Conservation (phyloP, 2,329 filamentous ascomycete species). For the Talaromyces pinophilus region DNA sequence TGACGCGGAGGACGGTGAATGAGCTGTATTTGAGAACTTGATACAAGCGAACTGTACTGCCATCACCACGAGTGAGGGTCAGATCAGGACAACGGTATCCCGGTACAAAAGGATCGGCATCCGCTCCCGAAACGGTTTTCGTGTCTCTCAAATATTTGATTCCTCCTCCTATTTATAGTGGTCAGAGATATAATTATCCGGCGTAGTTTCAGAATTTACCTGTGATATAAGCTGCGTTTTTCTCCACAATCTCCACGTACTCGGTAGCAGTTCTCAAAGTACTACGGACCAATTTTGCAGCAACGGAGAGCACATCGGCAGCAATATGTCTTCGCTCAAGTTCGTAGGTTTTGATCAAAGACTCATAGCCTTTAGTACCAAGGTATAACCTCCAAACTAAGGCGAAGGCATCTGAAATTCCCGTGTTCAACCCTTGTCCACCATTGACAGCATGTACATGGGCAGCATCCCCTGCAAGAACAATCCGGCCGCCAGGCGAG, state of each 20-base stretch:
- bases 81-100: constrained; percentile 16
- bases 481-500: constrained; percentile 3
- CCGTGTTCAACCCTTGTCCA: constrained; percentile 20
- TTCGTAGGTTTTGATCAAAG: constrained; percentile 15
- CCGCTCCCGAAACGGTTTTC: constrained; percentile 2
- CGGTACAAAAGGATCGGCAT: constrained; percentile 7
- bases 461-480: constrained; percentile 18
- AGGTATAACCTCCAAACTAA: constrained; percentile 11
- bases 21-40: constrained; percentile 7
- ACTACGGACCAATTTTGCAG: constrained; percentile 14
- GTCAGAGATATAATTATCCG: neutral
- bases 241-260: constrained; percentile 19
- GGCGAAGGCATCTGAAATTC: constrained; percentile 19
- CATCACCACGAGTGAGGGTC: constrained; percentile 1
- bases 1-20: neutral
- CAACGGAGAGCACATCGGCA: constrained; percentile 18
- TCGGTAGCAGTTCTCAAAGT: constrained; percentile 11
- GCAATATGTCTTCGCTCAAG: constrained; percentile 16
- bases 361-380: neutral
- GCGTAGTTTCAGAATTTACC: neutral
- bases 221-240: constrained; percentile 21
- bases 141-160: constrained; percentile 1
- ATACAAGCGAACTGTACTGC: constrained; percentile 3
- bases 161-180: constrained; percentile 3
- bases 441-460: constrained; percentile 19